Evolutionary conservation across 495 filamentous ascomycete genomes (phyloP), one percentile per base, ranked within the genome.

Genomic region (Amniculicola lignicola): DNA sequence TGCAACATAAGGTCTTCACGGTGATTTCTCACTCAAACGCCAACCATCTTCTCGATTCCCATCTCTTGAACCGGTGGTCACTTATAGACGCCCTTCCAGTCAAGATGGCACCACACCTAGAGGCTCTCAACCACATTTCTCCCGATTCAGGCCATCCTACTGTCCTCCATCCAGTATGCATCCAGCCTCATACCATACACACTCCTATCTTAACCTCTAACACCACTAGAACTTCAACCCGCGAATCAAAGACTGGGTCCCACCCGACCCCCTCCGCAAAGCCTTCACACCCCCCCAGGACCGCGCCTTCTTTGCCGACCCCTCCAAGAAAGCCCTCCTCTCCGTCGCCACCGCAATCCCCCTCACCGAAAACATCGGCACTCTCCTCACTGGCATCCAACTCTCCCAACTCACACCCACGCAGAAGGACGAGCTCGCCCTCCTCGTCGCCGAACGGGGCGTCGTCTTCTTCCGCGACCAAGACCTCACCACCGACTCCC

Each of bases 261-360:
- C 78, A 27, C 70, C 74, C 0, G 77, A 79, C 67, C 53, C 72
- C 1, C 24, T 68, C 47, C 72, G 72, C 23, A 63, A 74, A 31
- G 63, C 71, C 42, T 54, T 77, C 12, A 40, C 51, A 12, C 77
- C 77, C 15, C 68, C 72, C 4, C 74, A 67, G 31, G 79, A 80
- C 62, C 69, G 77, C 2, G 79, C 74, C 0, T 59, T 65, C 22
- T 79, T 75, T 50, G 79, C 79, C 7, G 76, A 79, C 52, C 76
- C 76, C 4, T 67, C 73, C 50, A 79, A 80, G 54, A 74, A 72
- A 43, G 66, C 75, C 0, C 68, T 82, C 28, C 69, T 79, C 36
- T 61, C 75, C 2, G 72, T 69, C 11, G 75, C 75, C 0, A 77
- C 70, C 44, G 65, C 51, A 9, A 69, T 72, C 5, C 68, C 76